Evolutionary conservation across 2,329 filamentous ascomycete genomes (phyloP).

Genomic region (Waltergamsia citrina): DNA sequence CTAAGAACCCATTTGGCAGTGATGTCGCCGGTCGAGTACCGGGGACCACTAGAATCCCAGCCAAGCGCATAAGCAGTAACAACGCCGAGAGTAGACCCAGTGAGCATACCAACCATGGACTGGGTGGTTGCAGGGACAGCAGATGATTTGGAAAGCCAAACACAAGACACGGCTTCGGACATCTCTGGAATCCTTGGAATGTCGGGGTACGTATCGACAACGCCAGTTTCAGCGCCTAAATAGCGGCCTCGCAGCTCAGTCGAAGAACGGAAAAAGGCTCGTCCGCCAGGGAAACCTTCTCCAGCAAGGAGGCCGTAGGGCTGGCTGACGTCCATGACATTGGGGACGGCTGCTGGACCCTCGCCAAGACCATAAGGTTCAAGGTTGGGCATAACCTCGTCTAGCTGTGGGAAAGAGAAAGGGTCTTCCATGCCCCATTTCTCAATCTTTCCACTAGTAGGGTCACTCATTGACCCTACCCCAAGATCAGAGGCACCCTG

Average conservation of each 20-base stretch:
- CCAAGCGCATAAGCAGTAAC: slow-evolving; percentile 75
- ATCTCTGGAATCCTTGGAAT: slow-evolving; percentile 68
- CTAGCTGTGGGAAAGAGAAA: slow-evolving; percentile 66
- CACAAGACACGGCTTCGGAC: slow-evolving; percentile 62
- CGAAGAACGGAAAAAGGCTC: slow-evolving; percentile 65
- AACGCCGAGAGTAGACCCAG: slow-evolving; percentile 74
- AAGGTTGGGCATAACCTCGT: slow-evolving; percentile 65
- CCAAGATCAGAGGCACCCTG: slow-evolving; percentile 77
- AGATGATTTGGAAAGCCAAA: slow-evolving; percentile 84
- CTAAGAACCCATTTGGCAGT: slow-evolving; percentile 85
- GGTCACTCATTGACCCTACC: slow-evolving; percentile 73
- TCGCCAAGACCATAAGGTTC: slow-evolving; percentile 69
- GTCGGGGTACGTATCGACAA: slow-evolving; percentile 56
- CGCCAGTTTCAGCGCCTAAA: slow-evolving; percentile 50
- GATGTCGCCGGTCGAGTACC: slow-evolving; percentile 64
- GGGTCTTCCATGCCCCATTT: slow-evolving; percentile 75
- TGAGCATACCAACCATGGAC: slow-evolving; percentile 72
- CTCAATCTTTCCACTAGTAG: slow-evolving; percentile 64
- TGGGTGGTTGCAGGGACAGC: slow-evolving; percentile 63
- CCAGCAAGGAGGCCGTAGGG: slow-evolving; percentile 75
- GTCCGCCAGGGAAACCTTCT: slow-evolving; percentile 77
- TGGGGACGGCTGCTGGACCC: slow-evolving; percentile 70
- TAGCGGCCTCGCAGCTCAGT: slow-evolving; percentile 72
- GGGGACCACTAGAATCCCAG: slow-evolving; percentile 43
- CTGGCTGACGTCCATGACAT: slow-evolving; percentile 86